Percentiles rank a stretch among this genome's conserved stretches.
phyloP scores from a whole-genome alignment of 2,329 filamentous ascomycete genomes.

The Fusarium nematophilum region DNA sequence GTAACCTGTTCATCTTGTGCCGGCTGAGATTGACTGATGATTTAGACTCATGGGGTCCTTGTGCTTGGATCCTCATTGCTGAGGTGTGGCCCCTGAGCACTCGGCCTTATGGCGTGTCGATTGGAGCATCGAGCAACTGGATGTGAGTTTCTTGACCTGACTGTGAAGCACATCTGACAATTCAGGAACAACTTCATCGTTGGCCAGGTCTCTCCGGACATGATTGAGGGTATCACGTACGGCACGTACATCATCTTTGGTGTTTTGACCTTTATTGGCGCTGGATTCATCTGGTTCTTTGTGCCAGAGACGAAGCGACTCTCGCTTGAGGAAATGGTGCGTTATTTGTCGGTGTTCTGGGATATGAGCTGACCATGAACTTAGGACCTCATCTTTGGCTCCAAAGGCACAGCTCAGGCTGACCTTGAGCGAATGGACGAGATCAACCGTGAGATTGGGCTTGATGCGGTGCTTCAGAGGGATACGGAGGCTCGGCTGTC shows the following conservation, averaged over 20 bases:
- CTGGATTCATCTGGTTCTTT: conserved; percentile 70
- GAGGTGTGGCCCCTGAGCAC: conserved; percentile 80
- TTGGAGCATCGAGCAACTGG: conserved; percentile 75
- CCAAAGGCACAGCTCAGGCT: conserved; percentile 72
- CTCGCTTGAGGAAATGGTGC: conserved; percentile 72
- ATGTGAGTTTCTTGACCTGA: conserved; percentile 47
- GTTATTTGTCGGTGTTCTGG: not conserved
- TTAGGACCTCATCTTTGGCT: conserved; percentile 74
- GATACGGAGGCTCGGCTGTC: not conserved
- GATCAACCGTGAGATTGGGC: conserved; percentile 76
- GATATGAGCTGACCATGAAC: not conserved
- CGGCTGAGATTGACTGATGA: not conserved
- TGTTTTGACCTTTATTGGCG: conserved; percentile 70
- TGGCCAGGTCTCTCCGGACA: conserved; percentile 76
- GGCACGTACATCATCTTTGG: conserved; percentile 81
- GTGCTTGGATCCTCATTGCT: conserved; percentile 78
- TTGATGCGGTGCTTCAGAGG: conserved; percentile 45
- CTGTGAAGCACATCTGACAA: not conserved
- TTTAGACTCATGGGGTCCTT: conserved; percentile 75
- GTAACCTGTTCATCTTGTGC: not conserved
- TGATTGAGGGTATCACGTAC: conserved; percentile 72
- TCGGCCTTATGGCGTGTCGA: conserved; percentile 75
- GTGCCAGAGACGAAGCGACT: conserved; percentile 74
- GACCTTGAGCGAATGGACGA: conserved; percentile 79
- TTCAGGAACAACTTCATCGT: conserved; percentile 69